These are phyloP conservation scores for Phytophthora pisi DNA, from an alignment of 352 stramenopile genomes.

Conservation along the genomic window DNA sequence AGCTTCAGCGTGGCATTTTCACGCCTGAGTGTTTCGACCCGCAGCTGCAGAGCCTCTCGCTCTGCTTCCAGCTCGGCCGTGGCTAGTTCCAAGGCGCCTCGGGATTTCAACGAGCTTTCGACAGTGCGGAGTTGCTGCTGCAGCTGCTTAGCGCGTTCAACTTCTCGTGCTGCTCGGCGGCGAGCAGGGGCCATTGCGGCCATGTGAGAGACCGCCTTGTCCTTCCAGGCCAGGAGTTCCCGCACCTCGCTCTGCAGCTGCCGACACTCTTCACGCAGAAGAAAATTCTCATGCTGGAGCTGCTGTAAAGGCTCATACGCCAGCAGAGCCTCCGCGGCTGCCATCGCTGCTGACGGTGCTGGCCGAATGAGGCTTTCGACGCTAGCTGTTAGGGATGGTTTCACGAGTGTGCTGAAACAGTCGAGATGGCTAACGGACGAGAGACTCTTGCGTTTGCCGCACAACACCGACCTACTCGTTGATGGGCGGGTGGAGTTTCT, in stretches of 20 bases:
- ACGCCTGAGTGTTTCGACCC: slow-evolving; percentile 32
- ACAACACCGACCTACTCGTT: too few relatives aligned
- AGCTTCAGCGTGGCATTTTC: slow-evolving; percentile 36
- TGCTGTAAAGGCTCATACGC: slow-evolving; percentile 63
- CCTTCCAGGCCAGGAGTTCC: slow-evolving; percentile 69
- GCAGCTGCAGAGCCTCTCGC: slow-evolving; percentile 33
- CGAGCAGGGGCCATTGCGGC: slow-evolving; percentile 60
- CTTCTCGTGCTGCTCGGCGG: slow-evolving; percentile 45
- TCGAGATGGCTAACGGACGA: slow-evolving; percentile 12
- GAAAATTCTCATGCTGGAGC: slow-evolving; percentile 71
- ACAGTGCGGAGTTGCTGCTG: slow-evolving; percentile 59
- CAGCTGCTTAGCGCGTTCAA: slow-evolving; percentile 57
- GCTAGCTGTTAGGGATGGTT: slow-evolving; percentile 6
- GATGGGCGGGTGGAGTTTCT: too few relatives aligned
- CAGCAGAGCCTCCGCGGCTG: slow-evolving; percentile 49
- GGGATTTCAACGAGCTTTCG: slow-evolving; percentile 61
- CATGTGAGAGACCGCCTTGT: slow-evolving; percentile 70
- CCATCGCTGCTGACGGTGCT: slow-evolving; percentile 16
- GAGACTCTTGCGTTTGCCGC: neutral
- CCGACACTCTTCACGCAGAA: slow-evolving; percentile 63
- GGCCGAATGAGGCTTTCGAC: slow-evolving; percentile 9
- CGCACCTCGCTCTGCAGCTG: slow-evolving; percentile 52
- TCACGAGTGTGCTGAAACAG: slow-evolving; percentile 6
- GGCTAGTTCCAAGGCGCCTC: slow-evolving; percentile 53
- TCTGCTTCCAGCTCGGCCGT: slow-evolving; percentile 45